Evolutionary conservation across 225 moss, liverwort and hornwort genomes (phyloP).

Genomic region (Thuidium tamariscinum): DNA sequence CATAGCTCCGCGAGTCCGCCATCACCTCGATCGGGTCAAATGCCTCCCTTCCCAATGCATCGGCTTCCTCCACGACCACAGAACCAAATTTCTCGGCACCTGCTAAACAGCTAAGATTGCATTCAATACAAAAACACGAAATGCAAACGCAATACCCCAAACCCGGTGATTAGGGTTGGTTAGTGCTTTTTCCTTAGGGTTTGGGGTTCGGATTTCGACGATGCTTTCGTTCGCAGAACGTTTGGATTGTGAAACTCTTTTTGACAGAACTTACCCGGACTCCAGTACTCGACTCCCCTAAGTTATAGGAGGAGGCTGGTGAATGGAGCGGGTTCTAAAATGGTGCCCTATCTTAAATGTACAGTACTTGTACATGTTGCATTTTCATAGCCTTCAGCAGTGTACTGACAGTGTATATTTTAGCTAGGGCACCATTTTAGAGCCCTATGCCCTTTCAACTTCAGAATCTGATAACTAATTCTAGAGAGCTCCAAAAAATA

Average conservation of each 20-base stretch:
- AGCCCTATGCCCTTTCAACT: no score
- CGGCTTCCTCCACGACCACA: not conserved
- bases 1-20: not conserved
- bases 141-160: not conserved
- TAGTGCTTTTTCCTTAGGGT: not conserved
- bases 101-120: not conserved
- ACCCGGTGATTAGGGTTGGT: not conserved
- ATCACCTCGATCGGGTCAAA: not conserved
- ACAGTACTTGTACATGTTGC: no score
- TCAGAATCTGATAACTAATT: no score
- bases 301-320: no score
- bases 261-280: not conserved
- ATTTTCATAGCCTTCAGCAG: no score
- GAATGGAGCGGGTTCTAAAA: no score
- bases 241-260: not conserved
- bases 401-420: no score
- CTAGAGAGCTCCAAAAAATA: no score
- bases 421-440: no score
- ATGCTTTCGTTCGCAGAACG: not conserved
- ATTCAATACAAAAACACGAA: not conserved
- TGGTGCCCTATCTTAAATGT: no score
- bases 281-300: not conserved
- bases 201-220: not conserved
- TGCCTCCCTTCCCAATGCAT: not conserved
- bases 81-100: not conserved